Evolutionary conservation across 768 basidiomycete species (phyloP).

Genomic region (Pilatotrama ljubarskyi): DNA sequence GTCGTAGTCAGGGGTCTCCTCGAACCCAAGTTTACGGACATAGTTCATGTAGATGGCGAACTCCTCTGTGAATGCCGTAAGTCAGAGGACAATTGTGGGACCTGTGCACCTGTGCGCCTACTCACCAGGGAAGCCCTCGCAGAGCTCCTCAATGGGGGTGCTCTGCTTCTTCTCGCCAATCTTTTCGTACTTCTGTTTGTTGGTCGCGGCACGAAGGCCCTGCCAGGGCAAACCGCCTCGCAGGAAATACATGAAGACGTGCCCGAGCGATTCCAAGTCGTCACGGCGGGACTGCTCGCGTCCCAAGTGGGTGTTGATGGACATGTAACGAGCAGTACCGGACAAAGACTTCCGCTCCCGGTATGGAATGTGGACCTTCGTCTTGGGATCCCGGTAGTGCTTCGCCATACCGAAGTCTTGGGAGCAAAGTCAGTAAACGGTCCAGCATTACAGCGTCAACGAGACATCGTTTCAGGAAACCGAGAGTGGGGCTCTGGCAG

Average conservation of each 20-base stretch:
- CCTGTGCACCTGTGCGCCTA: slow-evolving; percentile 22
- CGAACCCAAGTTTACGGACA: slow-evolving; percentile 96
- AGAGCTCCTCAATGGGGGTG: slow-evolving; percentile 87
- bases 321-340: slow-evolving; percentile 98
- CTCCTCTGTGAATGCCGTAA: slow-evolving; percentile 62
- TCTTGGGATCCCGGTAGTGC: slow-evolving; percentile 98
- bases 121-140: slow-evolving; percentile 94
- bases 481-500: too few relatives aligned
- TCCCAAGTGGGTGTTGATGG: slow-evolving; percentile 97
- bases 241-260: slow-evolving; percentile 99
- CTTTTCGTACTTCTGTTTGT: slow-evolving; percentile 99
- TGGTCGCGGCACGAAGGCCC: slow-evolving; percentile 94
- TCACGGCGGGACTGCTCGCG: slow-evolving; percentile 94
- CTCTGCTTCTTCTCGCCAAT: slow-evolving; percentile 99
- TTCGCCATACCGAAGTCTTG: slow-evolving; percentile 99
- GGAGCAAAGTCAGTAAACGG: slow-evolving; percentile 4
- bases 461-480: too few relatives aligned
- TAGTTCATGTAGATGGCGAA: slow-evolving; percentile 99
- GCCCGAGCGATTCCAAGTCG: slow-evolving; percentile 94
- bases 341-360: slow-evolving; percentile 96
- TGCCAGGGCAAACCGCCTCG: slow-evolving; percentile 98
- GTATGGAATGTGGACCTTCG: slow-evolving; percentile 98
- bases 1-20: slow-evolving; percentile 97
- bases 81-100: background rate
- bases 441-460: too few relatives aligned